Base-by-base conservation (phyloP, 805 yeast species). In the Candida fluviatilis region DNA sequence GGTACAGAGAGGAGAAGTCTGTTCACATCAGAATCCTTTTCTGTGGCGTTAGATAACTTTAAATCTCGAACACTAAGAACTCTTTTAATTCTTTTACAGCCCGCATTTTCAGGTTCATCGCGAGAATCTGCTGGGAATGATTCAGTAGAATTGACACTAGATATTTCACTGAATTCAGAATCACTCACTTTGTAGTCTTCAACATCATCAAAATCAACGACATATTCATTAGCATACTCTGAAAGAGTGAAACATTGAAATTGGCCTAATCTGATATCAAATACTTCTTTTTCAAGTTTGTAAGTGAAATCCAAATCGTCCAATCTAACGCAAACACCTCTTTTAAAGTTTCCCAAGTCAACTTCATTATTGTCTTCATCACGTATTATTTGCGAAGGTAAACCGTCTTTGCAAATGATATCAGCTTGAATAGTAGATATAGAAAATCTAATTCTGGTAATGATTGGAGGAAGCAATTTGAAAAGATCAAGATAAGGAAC, bases 371-470 rank as follows among this genome's bases (percentile, higher is more conserved):
- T 50, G 1, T 54, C 34, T 1, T 38, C 51, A 33, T 61, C 63
- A 21, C 34, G 45, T 10, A 60, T 44, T 2, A 43, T 38, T 35
- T 60, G 61, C 36, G 56, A 51, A 0, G 74, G 74, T 13, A 69
- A 49, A 6, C 61, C 61, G 38, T 68, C 73, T 36, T 65, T 66
- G 43, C 73, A 67, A 11, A 63, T 52, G 3, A 69, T 53, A 32
- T 63, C 64, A 1, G 60, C 52, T 43, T 60, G 63, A 12, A 66
- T 26, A 23, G 50, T 43, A 3, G 55, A 36, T 5, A 62, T 44
- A n/a, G 50, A 50, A 13, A 63, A 27, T 40, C 54, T 57, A 19
- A 67, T 38, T 4, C 57, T 44, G 5, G 52, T 43, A 6, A 69
- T 28, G 13, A 52, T 38, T 0, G 47, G 35, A 0, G 74, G 73